A percentile compares a stretch with the other conserved stretches of the same genome.
These are phyloP conservation scores for Aspergillus sparsus DNA, from an alignment of 495 filamentous ascomycete species.

Conservation along the genomic window DNA sequence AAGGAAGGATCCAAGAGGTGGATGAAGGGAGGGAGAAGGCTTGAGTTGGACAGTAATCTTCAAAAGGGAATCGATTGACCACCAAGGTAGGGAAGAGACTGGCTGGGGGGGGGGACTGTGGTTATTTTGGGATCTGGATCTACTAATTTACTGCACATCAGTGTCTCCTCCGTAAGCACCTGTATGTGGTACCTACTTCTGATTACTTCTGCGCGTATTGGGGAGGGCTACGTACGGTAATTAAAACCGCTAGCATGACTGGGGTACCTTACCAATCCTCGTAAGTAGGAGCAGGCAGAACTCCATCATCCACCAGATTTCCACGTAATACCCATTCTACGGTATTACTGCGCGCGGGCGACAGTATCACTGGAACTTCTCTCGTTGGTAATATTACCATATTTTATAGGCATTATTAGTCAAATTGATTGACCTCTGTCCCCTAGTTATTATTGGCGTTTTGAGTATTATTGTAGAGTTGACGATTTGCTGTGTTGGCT, in stretches of 20 bases:
- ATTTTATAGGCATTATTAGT: not conserved
- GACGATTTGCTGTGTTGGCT: not conserved
- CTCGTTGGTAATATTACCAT: not conserved
- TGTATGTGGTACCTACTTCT: slow-evolving; percentile 14
- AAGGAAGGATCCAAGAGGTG: slow-evolving; percentile 33
- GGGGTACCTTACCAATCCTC: not conserved
- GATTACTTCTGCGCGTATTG: slow-evolving; percentile 4
- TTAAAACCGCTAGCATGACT: not conserved
- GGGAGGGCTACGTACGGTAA: slow-evolving; percentile 10
- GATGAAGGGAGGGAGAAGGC: slow-evolving; percentile 26
- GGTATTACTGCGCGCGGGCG: slow-evolving; percentile 1
- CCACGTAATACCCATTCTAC: slow-evolving; percentile 6
- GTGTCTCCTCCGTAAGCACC: slow-evolving; percentile 6
- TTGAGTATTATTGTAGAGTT: not conserved
- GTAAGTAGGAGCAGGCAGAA: no score
- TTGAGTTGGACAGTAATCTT: slow-evolving; percentile 30
- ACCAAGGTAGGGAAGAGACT: slow-evolving; percentile 28
- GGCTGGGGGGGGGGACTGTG: slow-evolving; percentile 33
- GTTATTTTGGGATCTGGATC: slow-evolving; percentile 47
- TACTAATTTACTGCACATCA: slow-evolving; percentile 37
- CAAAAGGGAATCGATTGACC: slow-evolving; percentile 40
- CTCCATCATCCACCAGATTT: not conserved
- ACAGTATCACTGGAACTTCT: not conserved
- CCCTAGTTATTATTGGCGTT: not conserved
- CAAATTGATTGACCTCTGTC: not conserved